These are phyloP conservation scores for Porpolomopsis calyptriformis DNA, from an alignment of 768 basidiomycete genomes.

Conservation along the genomic window DNA sequence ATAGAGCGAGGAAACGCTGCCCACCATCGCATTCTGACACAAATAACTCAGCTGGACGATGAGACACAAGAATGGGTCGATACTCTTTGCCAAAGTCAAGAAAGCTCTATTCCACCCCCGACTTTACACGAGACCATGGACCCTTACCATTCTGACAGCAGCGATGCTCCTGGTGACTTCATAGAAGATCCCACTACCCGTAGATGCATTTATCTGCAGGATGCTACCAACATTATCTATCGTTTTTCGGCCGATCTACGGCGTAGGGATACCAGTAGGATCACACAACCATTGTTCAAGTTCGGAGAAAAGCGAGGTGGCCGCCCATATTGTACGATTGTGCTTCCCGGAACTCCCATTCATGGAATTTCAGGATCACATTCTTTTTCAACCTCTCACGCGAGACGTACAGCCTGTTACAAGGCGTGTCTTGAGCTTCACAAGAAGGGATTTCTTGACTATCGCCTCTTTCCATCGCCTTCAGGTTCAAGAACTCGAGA, in stretches of 20 bases:
- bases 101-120: constrained; percentile 35
- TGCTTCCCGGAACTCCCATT: constrained; percentile 33
- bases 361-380: constrained; percentile 34
- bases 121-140: constrained; percentile 29
- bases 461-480: constrained; percentile 34
- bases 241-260: constrained; percentile 31
- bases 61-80: constrained; percentile 42
- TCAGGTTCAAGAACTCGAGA: constrained; percentile 3
- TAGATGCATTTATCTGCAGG: constrained; percentile 44
- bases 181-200: constrained; percentile 57
- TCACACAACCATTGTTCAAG: constrained; percentile 25
- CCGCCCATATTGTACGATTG: constrained; percentile 37
- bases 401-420: constrained; percentile 51
- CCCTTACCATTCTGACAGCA: constrained; percentile 39
- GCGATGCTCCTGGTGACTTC: constrained; percentile 36
- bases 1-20: constrained; percentile 45
- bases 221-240: constrained; percentile 48
- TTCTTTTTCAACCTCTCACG: constrained; percentile 37
- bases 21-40: constrained; percentile 44
- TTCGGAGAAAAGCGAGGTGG: constrained; percentile 27
- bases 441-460: constrained; percentile 41
- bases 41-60: constrained; percentile 28
- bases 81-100: constrained; percentile 26
- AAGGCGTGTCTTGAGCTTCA: constrained; percentile 42
- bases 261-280: constrained; percentile 4